A percentile compares a stretch with the other conserved stretches of the same genome.
These are phyloP conservation scores for Sclerotinia borealis DNA, from an alignment of 2,329 filamentous ascomycete species.

Conservation along the genomic window DNA sequence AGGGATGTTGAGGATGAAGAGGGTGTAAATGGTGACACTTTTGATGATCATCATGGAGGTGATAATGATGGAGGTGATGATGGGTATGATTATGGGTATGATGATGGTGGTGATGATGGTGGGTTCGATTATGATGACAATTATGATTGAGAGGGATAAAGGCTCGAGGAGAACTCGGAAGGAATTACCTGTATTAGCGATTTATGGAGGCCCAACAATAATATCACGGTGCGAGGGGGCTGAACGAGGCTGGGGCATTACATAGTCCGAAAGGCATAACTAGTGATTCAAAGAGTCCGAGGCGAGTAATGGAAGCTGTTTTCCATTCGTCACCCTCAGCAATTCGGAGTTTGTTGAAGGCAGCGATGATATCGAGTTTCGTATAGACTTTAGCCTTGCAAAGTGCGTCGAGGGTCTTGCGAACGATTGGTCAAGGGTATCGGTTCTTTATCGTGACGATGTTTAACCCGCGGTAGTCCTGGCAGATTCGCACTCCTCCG, in stretches of 20 bases:
- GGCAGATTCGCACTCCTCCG: not conserved
- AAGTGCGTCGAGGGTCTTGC: not conserved
- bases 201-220: too few species aligned
- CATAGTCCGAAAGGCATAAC: not conserved
- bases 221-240: too few species aligned
- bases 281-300: slow-evolving; percentile 3
- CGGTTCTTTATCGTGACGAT: not conserved
- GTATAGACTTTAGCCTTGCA: slow-evolving; percentile 5
- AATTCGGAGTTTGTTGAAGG: slow-evolving; percentile 15
- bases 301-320: slow-evolving; percentile 14
- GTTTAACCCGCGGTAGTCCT: not conserved
- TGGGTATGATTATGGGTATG: too few species aligned
- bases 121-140: not conserved
- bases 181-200: too few species aligned
- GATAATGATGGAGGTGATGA: too few species aligned
- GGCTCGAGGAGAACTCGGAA: too few species aligned
- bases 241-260: not conserved
- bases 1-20: not conserved
- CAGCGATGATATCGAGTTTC: slow-evolving; percentile 12
- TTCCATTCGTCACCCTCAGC: slow-evolving; percentile 18
- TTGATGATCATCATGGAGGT: not conserved
- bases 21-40: not conserved
- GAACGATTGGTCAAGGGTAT: not conserved
- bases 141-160: not conserved
- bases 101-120: not conserved